Conservation (phyloP, 441 rosid species). For the Biscutella laevigata region DNA sequence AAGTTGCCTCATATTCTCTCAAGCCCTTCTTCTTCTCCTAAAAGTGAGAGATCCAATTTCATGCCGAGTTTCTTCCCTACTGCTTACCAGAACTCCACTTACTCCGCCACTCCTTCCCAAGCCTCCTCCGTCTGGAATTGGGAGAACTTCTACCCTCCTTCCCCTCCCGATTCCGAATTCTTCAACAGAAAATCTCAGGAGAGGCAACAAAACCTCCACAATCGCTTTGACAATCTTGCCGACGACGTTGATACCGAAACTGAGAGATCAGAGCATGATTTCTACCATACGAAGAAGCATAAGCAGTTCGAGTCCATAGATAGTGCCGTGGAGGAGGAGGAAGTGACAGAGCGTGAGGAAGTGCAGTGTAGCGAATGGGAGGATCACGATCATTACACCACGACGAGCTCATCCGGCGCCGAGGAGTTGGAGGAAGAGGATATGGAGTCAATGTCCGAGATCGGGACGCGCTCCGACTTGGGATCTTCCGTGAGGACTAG, state of each 20-base stretch:
- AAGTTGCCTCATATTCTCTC: constrained; percentile 88
- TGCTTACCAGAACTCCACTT: constrained; percentile 58
- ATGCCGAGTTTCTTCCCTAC: constrained; percentile 42
- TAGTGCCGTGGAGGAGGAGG: constrained; percentile 25
- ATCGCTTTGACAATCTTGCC: constrained; percentile 24
- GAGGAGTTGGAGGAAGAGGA: constrained; percentile 36
- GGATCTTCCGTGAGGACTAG: constrained; percentile 39
- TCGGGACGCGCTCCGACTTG: constrained; percentile 51
- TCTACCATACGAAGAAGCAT: constrained; percentile 28
- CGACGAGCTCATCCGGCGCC: constrained; percentile 46
- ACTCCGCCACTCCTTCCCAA: constrained; percentile 71
- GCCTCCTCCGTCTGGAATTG: constrained; percentile 91
- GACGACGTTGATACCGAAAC: constrained; percentile 38
- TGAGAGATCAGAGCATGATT: constrained; percentile 64
- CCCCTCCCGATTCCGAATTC: constrained; percentile 85
- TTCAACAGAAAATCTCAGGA: constrained; percentile 41
- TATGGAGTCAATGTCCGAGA: constrained; percentile 54
- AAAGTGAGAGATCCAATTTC: constrained; percentile 47
- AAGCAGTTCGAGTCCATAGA: constrained; percentile 10
- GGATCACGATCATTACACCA: constrained; percentile 60
- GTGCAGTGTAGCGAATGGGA: constrained; percentile 96
- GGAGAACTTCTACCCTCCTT: constrained; percentile 90
- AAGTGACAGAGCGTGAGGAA: constrained; percentile 76
- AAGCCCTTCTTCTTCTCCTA: constrained; percentile 52
- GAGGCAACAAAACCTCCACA: constrained; percentile 20